Percentiles rank a stretch among this genome's conserved stretches.
These are phyloP conservation scores for Ceratocystis huliohia DNA, from an alignment of 2,329 filamentous ascomycete species.

Conservation along the genomic window DNA sequence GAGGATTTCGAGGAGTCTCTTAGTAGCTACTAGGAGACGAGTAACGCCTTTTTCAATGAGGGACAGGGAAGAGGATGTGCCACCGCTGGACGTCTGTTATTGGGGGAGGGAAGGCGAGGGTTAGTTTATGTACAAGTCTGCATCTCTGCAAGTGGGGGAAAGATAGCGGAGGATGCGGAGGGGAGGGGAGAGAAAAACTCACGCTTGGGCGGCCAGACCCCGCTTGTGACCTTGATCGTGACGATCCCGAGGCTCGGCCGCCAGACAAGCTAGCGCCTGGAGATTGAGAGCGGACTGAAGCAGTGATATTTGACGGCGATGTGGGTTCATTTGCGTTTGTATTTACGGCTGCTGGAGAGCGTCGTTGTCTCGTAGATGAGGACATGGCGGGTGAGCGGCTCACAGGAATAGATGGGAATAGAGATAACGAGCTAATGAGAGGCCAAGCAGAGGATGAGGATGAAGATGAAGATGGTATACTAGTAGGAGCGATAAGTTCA, in stretches of 20 bases:
- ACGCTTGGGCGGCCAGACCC: slow-evolving; percentile 41
- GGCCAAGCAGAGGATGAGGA: background rate
- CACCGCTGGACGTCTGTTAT: slow-evolving; percentile 37
- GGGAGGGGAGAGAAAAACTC: slow-evolving; percentile 29
- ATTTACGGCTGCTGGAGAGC: slow-evolving; percentile 39
- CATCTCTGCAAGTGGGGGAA: background rate
- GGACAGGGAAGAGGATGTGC: slow-evolving; percentile 63
- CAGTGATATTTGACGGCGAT: slow-evolving; percentile 42
- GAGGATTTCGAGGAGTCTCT: slow-evolving; percentile 90
- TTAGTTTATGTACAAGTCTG: background rate
- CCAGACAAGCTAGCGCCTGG: slow-evolving; percentile 45
- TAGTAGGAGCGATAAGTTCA: too few relatives aligned
- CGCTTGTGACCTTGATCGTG: slow-evolving; percentile 30
- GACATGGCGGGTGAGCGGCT: slow-evolving; percentile 22
- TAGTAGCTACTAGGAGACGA: slow-evolving; percentile 91
- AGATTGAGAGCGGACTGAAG: slow-evolving; percentile 41
- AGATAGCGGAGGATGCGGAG: background rate
- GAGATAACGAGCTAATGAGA: background rate
- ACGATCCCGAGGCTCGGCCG: slow-evolving; percentile 53
- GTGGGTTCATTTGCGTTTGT: slow-evolving; percentile 35
- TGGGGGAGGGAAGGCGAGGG: background rate
- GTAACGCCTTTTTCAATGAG: slow-evolving; percentile 99
- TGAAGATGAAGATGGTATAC: too few relatives aligned
- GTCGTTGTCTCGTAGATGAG: slow-evolving; percentile 37
- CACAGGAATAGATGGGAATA: background rate